phyloP scores from a whole-genome alignment of 805 yeast genomes.

The Ogataea ramenticola region DNA sequence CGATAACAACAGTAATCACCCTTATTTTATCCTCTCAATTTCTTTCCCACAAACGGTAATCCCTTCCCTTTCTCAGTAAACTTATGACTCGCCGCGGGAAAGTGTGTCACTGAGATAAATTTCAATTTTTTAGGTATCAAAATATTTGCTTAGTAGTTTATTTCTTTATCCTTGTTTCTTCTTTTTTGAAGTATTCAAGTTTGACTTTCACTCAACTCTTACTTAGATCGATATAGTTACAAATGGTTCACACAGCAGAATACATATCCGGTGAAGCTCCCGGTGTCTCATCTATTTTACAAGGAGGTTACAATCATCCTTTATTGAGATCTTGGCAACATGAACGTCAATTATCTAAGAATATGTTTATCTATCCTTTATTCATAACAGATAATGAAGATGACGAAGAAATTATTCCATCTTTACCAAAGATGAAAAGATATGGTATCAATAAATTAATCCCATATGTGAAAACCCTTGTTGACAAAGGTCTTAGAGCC shows the following conservation, averaged over 20 bases:
- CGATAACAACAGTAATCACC: no score
- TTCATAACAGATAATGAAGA: constrained; percentile 78
- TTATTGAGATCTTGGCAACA: constrained; percentile 86
- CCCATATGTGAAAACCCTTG: constrained; percentile 62
- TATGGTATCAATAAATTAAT: constrained; percentile 75
- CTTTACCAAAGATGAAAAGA: constrained; percentile 84
- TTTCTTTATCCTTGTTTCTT: no score
- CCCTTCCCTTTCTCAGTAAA: no score
- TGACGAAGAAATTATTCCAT: constrained; percentile 65
- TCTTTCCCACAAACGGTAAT: no score
- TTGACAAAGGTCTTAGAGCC: constrained; percentile 73
- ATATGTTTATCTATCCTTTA: constrained; percentile 88
- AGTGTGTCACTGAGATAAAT: no score
- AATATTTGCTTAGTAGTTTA: no score
- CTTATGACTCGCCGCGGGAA: no score
- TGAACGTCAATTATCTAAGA: constrained; percentile 75
- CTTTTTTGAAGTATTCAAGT: no score
- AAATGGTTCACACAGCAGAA: constrained; percentile 41
- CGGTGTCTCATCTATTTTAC: constrained; percentile 66
- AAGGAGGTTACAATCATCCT: constrained; percentile 94
- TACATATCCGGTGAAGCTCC: constrained; percentile 54
- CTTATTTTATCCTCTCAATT: constrained; percentile 15
- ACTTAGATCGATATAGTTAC: no score
- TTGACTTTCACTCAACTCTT: no score
- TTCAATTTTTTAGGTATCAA: no score